Conservation (phyloP, 2,329 filamentous ascomycete genomes). For the Claviceps sp. region DNA sequence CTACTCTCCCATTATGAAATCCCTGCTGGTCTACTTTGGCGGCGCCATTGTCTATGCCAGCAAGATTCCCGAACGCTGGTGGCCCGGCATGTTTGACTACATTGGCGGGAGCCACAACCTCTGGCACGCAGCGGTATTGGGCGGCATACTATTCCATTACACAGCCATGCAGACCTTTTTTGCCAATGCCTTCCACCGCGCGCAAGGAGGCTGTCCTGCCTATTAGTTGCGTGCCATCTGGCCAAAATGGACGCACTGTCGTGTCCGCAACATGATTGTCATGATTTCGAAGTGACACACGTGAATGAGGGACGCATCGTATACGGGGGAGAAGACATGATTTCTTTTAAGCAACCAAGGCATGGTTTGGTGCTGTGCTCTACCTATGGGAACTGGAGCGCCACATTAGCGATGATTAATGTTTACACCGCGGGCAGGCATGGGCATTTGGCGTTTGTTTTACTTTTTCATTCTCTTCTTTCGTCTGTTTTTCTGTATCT, state of each 20-base stretch:
- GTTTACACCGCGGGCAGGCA: background rate
- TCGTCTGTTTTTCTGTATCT: background rate
- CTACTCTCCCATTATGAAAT: constrained; percentile 78
- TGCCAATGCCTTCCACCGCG: constrained; percentile 57
- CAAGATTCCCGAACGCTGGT: constrained; percentile 87
- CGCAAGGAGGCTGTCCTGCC: constrained; percentile 43
- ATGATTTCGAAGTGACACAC: background rate
- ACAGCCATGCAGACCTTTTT: constrained; percentile 94
- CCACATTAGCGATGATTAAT: background rate
- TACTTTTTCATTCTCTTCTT: background rate
- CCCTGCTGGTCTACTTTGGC: constrained; percentile 68
- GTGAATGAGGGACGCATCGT: background rate
- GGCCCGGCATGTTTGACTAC: constrained; percentile 88
- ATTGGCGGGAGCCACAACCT: constrained; percentile 92
- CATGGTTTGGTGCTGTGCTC: background rate
- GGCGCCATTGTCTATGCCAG: constrained; percentile 83
- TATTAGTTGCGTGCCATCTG: constrained; percentile 24
- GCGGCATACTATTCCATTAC: constrained; percentile 96
- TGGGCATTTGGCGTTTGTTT: background rate
- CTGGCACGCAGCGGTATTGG: constrained; percentile 90
- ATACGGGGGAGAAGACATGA: background rate
- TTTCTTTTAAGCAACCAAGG: background rate
- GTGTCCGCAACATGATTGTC: background rate
- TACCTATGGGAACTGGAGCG: background rate
- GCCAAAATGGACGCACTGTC: background rate